Percentiles rank a stretch among this genome's conserved stretches.
phyloP scores from a whole-genome alignment of 208 protist species.

The Acanthamoeba rhysodes region DNA sequence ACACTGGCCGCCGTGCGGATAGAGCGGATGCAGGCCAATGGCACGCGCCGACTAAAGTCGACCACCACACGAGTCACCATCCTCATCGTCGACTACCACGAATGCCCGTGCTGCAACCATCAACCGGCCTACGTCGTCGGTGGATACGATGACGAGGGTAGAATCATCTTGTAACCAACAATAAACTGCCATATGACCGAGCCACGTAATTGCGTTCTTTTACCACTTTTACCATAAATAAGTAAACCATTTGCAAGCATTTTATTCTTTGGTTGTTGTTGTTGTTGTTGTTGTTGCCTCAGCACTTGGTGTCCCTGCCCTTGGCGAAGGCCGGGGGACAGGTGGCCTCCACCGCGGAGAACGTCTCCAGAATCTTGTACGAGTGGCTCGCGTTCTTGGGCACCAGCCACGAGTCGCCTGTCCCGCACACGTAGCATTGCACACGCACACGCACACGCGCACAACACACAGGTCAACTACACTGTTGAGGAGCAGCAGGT shows the following conservation, averaged over 20 bases:
- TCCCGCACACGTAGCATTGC: too few species aligned
- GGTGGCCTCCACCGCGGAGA: not conserved
- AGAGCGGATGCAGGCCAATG: too few species aligned
- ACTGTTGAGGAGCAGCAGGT: not conserved
- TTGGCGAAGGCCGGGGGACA: slow-evolving; percentile 35
- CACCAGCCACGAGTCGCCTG: slow-evolving; percentile 52
- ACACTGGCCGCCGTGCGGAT: not conserved
- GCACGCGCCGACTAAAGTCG: too few species aligned
- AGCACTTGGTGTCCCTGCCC: slow-evolving; percentile 18
- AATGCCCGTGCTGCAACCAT: not conserved
- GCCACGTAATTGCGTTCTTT: too few species aligned
- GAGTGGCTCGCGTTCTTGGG: slow-evolving; percentile 38
- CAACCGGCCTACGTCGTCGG: too few species aligned
- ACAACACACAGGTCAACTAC: not conserved
- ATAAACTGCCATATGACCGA: too few species aligned
- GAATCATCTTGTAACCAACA: too few species aligned
- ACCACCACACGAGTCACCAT: not conserved
- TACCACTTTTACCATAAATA: too few species aligned
- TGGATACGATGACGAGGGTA: too few species aligned
- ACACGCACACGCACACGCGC: too few species aligned
- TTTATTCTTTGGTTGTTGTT: too few species aligned
- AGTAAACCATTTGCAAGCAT: too few species aligned
- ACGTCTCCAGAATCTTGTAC: slow-evolving; percentile 18
- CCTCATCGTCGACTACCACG: not conserved
- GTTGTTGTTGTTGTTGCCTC: not conserved